Evolutionary conservation across 1,139 yeast genomes (phyloP).

Genomic region (Lodderomyces theae): DNA sequence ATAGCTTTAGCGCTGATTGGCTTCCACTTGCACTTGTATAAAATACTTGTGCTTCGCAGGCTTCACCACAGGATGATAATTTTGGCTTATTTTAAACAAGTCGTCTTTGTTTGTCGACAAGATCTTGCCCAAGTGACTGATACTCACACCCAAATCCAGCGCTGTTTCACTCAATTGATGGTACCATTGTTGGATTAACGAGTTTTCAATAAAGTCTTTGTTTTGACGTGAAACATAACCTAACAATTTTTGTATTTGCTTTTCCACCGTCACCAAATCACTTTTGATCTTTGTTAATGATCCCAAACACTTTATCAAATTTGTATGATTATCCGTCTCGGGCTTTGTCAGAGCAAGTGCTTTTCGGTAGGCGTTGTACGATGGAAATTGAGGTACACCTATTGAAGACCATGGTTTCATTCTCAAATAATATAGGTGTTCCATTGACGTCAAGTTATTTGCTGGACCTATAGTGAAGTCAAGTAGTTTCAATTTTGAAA

Average conservation of each 20-base stretch:
- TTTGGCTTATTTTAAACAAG: slow-evolving; percentile 13
- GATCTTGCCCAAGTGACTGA: slow-evolving; percentile 23
- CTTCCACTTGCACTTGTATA: slow-evolving; percentile 5
- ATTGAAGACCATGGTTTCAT: slow-evolving; percentile 82
- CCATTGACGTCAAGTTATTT: slow-evolving; percentile 40
- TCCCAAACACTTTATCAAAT: slow-evolving; percentile 13
- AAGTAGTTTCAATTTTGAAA: slow-evolving; percentile 24
- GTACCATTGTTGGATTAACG: slow-evolving; percentile 13
- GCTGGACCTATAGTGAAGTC: slow-evolving; percentile 36
- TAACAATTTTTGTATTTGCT: slow-evolving; percentile 9
- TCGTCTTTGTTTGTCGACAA: slow-evolving; percentile 23
- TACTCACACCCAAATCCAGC: slow-evolving; percentile 8
- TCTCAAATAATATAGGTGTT: slow-evolving; percentile 60
- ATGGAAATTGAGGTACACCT: slow-evolving; percentile 71
- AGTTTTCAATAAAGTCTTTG: slow-evolving; percentile 21
- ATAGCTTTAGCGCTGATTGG: background rate
- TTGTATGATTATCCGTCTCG: slow-evolving; percentile 9
- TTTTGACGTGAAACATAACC: slow-evolving; percentile 14
- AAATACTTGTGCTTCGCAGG: slow-evolving; percentile 40
- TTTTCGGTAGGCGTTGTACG: slow-evolving; percentile 33
- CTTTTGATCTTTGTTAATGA: slow-evolving; percentile 13
- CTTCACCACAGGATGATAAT: slow-evolving; percentile 17
- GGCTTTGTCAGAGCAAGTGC: slow-evolving; percentile 9
- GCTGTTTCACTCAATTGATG: slow-evolving; percentile 7
- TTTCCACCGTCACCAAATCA: slow-evolving; percentile 19